These are phyloP conservation scores for Selenicereus undatus DNA, from an alignment of 148 eudicot genomes.

Conservation along the genomic window DNA sequence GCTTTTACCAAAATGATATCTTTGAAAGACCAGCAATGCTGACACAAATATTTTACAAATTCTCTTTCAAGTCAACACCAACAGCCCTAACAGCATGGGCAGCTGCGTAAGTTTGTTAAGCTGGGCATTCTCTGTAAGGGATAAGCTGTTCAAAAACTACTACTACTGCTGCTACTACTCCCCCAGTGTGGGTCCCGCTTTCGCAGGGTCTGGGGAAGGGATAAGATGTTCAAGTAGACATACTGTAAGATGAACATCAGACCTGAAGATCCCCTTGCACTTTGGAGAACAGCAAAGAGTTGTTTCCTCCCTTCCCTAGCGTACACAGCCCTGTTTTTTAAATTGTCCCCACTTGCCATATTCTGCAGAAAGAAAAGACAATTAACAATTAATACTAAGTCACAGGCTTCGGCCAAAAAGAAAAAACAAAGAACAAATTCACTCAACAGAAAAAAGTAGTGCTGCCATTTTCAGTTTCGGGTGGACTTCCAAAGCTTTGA, in stretches of 20 bases:
- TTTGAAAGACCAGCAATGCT: neutral
- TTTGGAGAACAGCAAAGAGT: constrained; percentile 89
- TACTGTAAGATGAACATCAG: neutral
- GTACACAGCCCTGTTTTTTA: constrained; percentile 73
- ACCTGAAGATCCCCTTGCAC: constrained; percentile 99
- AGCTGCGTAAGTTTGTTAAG: neutral
- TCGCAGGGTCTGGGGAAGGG: neutral
- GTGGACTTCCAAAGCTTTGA: constrained; percentile 82
- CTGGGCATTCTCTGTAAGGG: neutral
- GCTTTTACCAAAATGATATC: neutral
- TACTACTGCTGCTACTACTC: no score
- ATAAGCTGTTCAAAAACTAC: constrained; percentile 4
- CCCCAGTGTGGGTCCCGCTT: no score
- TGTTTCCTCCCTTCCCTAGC: constrained; percentile 97
- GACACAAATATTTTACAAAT: no score
- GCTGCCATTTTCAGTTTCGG: constrained; percentile 80
- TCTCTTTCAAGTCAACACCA: neutral
- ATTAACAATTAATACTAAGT: neutral
- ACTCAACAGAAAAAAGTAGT: constrained; percentile 86
- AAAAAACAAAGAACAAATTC: neutral
- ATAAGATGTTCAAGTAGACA: neutral
- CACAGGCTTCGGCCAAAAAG: neutral
- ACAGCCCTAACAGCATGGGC: neutral
- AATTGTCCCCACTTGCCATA: constrained; percentile 61
- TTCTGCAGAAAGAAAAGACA: constrained; percentile 42